phyloP scores from a whole-genome alignment of 352 stramenopile genomes.

The Phytophthora vignae region DNA sequence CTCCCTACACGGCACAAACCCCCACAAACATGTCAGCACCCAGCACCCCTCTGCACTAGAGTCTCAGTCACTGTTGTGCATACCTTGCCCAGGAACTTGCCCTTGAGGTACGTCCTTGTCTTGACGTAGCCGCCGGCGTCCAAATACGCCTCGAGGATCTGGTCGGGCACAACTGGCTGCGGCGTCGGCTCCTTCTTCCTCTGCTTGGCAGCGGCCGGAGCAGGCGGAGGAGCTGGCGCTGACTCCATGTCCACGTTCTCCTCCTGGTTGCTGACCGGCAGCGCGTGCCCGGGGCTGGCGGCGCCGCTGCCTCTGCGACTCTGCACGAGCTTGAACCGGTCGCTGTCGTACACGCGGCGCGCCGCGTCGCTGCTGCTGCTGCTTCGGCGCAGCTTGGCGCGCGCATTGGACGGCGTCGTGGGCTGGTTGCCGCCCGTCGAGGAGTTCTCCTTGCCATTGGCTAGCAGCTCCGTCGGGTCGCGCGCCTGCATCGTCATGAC shows the following conservation, averaged over 20 bases:
- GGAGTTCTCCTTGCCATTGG: conserved; percentile 40
- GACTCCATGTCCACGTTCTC: conserved; percentile 7
- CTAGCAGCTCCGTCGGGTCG: conserved; percentile 33
- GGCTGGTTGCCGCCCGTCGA: conserved; percentile 3
- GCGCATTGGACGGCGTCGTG: neutral
- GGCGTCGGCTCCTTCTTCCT: conserved; percentile 49
- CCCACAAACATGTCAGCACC: neutral
- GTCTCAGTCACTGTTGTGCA: neutral
- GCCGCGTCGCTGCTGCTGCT: conserved; percentile 26
- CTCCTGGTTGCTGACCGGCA: conserved; percentile 6
- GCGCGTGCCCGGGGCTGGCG: conserved; percentile 12
- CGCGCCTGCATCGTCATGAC: conserved; percentile 45
- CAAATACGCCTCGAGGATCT: conserved; percentile 74
- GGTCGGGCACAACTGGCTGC: conserved; percentile 55
- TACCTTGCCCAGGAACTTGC: conserved; percentile 95
- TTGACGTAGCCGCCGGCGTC: conserved; percentile 62
- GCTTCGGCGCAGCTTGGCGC: conserved; percentile 19
- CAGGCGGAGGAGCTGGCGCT: neutral
- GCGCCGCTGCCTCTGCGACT: conserved; percentile 34
- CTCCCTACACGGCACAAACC: conserved; percentile 67
- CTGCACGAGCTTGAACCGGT: conserved; percentile 49
- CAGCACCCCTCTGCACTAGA: neutral
- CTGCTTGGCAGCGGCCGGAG: conserved; percentile 7
- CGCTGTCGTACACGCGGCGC: conserved; percentile 40
- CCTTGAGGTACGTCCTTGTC: conserved; percentile 89